Evolutionary conservation across 2,329 filamentous ascomycete genomes (phyloP).

Genomic region (Aureobasidium sp.): DNA sequence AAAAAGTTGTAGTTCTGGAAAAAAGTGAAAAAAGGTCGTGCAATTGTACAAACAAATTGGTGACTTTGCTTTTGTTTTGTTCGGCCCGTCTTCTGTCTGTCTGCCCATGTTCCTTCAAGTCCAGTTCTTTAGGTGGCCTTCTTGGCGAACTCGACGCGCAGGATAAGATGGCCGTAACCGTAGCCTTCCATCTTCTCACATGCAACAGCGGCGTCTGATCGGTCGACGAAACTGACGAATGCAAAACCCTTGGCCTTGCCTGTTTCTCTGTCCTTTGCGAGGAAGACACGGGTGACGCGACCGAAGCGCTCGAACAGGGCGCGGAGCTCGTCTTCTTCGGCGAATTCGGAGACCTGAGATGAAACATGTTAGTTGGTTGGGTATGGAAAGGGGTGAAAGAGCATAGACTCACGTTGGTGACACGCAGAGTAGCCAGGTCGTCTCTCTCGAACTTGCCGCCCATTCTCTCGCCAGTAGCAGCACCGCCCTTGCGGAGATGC

Average conservation of each 20-base stretch:
- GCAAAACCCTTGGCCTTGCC: conserved; percentile 96
- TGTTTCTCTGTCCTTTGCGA: conserved; percentile 96
- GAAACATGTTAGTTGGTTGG: background rate
- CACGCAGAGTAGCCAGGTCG: conserved; percentile 89
- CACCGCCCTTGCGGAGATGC: conserved; percentile 67
- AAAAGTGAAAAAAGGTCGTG: background rate
- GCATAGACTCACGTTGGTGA: conserved; percentile 74
- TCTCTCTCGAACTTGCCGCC: conserved; percentile 91
- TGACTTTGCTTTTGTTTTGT: background rate
- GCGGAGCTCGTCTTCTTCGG: conserved; percentile 88
- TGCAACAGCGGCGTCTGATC: conserved; percentile 80
- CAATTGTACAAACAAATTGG: background rate
- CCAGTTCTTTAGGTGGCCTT: conserved; percentile 30
- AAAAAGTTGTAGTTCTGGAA: background rate
- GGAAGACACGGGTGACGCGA: conserved; percentile 91
- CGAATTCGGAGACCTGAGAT: conserved; percentile 80
- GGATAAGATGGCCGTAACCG: conserved; percentile 79
- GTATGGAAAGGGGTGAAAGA: background rate
- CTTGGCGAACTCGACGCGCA: conserved; percentile 82
- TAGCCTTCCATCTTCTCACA: conserved; percentile 97
- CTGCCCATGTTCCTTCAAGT: background rate
- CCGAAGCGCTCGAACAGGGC: conserved; percentile 98
- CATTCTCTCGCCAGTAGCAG: conserved; percentile 70
- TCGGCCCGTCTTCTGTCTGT: background rate
- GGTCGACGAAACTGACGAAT: conserved; percentile 93